phyloP scores from a whole-genome alignment of 345 rosid genomes.

The Boechera divaricarpa region DNA sequence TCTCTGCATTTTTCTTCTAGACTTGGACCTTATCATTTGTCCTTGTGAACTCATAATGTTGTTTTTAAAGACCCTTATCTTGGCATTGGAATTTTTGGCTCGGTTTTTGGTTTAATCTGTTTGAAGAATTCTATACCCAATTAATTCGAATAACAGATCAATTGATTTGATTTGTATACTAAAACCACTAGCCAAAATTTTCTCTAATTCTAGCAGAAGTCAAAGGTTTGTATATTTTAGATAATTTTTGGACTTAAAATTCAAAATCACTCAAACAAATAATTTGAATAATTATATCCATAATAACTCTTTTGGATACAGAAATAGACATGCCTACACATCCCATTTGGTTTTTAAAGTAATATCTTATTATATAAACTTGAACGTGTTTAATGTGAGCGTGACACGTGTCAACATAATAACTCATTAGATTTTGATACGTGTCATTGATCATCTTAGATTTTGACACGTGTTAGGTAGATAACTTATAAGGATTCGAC shows the following conservation, averaged over 20 bases:
- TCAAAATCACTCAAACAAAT: too few species aligned
- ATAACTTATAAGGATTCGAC: too few species aligned
- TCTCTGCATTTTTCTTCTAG: constrained; percentile 10
- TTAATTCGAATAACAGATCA: neutral
- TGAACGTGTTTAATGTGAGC: too few species aligned
- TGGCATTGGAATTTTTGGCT: neutral
- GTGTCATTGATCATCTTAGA: too few species aligned
- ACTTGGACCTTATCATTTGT: constrained; percentile 14
- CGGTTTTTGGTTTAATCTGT: neutral
- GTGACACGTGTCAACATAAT: too few species aligned
- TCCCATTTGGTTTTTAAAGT: too few species aligned
- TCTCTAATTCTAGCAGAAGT: neutral
- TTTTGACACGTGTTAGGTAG: too few species aligned
- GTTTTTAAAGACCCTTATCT: constrained; percentile 1
- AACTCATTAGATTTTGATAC: too few species aligned
- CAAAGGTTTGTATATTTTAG: too few species aligned
- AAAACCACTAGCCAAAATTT: neutral
- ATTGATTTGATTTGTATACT: neutral
- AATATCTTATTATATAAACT: too few species aligned
- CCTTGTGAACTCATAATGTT: constrained; percentile 21
- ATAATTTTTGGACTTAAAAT: too few species aligned
- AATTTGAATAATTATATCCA: neutral
- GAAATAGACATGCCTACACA: too few species aligned
- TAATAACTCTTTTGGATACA: neutral
- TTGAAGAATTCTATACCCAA: neutral